A percentile compares a stretch with the other conserved stretches of the same genome.
phyloP scores from a whole-genome alignment of 2,329 filamentous ascomycete genomes.

The Aspergillus felis region DNA sequence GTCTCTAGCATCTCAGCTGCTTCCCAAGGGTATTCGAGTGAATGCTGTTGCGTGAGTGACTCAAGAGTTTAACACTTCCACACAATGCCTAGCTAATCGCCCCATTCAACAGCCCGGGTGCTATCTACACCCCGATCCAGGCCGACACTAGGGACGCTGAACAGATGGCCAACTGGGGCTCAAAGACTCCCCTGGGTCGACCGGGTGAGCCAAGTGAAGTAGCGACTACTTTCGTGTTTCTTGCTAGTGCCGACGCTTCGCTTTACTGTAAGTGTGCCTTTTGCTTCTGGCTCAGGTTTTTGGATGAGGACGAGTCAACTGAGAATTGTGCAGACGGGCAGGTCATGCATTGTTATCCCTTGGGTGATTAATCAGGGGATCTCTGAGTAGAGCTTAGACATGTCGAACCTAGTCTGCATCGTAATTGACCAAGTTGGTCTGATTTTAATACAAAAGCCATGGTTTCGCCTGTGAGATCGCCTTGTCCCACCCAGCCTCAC shows the following conservation, averaged over 20 bases:
- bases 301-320: not conserved
- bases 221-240: conserved; percentile 34
- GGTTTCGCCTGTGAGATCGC: conserved; percentile 29
- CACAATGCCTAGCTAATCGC: not conserved
- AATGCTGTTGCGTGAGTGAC: conserved; percentile 40
- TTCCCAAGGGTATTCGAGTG: conserved; percentile 56
- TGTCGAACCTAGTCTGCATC: not conserved
- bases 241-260: conserved; percentile 29
- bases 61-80: not conserved
- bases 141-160: conserved; percentile 28
- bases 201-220: conserved; percentile 37
- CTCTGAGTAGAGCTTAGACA: not conserved
- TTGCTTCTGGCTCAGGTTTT: not conserved
- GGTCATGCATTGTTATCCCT: conserved; percentile 31
- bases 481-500: conserved; percentile 36
- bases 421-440: not conserved
- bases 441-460: conserved; percentile 32
- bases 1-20: conserved; percentile 50
- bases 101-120: conserved; percentile 20
- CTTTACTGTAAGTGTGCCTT: conserved; percentile 29
- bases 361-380: conserved; percentile 27
- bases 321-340: conserved; percentile 28
- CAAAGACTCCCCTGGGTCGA: conserved; percentile 24
- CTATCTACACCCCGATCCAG: conserved; percentile 30
- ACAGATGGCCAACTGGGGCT: conserved; percentile 32